These are phyloP conservation scores for Solanum dulcamara DNA, from an alignment of 257 asterid species.

Conservation along the genomic window DNA sequence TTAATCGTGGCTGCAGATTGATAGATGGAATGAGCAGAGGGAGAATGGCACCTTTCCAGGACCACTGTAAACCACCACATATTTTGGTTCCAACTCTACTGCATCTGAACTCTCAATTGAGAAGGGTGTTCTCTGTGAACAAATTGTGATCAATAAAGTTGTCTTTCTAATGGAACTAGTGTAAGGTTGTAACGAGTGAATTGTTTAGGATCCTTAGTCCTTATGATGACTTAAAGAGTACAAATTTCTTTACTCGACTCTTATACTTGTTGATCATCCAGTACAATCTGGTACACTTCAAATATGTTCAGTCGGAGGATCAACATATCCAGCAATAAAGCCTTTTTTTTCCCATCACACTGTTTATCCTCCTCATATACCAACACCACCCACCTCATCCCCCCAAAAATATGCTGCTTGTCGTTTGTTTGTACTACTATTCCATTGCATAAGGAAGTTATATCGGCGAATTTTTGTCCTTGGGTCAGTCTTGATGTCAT, in stretches of 20 bases:
- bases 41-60: slow-evolving; percentile 97
- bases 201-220: not conserved
- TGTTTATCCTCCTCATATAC: not conserved
- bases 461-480: not conserved
- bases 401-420: not conserved
- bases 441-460: too few species aligned
- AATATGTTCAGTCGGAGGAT: not conserved
- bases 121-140: slow-evolving; percentile 12
- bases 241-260: not conserved
- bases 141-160: slow-evolving; percentile 13
- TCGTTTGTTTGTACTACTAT: too few species aligned
- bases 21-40: slow-evolving; percentile 97
- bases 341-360: not conserved
- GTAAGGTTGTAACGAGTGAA: not conserved
- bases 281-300: not conserved
- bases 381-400: not conserved
- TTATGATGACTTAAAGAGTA: not conserved
- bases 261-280: not conserved
- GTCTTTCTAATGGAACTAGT: slow-evolving; percentile 4
- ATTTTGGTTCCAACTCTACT: not conserved
- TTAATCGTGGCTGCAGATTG: slow-evolving; percentile 45
- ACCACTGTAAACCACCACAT: slow-evolving; percentile 46
- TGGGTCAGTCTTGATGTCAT: not conserved
- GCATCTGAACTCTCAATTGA: slow-evolving; percentile 6
- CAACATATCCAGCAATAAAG: not conserved